Conservation (phyloP, 2,329 filamentous ascomycete species). For the Colletotrichum chrysophilum region DNA sequence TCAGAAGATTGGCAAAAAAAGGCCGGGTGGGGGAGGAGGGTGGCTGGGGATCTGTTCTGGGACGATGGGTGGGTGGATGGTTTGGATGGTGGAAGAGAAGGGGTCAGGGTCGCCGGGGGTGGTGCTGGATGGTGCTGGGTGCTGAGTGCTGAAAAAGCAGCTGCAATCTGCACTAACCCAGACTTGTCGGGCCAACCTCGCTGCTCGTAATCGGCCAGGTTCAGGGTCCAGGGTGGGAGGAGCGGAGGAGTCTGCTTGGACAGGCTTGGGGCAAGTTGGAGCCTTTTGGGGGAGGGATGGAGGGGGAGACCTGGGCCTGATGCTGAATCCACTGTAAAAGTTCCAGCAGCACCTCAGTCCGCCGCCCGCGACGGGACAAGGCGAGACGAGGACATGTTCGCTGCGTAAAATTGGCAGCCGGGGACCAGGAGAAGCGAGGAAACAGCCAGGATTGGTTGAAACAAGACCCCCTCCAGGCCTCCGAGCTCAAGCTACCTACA, state of each 20-base stretch:
- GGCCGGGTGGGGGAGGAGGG: neutral
- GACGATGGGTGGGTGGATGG: neutral
- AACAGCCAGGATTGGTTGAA: slow-evolving; percentile 4
- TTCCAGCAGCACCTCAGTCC: neutral
- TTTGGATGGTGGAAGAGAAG: neutral
- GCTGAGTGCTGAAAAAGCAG: neutral
- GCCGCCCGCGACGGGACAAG: neutral
- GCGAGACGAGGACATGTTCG: neutral
- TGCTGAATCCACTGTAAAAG: neutral
- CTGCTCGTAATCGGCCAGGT: neutral
- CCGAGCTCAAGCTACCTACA: neutral
- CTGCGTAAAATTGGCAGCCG: neutral
- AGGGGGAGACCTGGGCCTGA: neutral
- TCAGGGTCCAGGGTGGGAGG: neutral
- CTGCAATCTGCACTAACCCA: neutral
- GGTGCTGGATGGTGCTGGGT: neutral
- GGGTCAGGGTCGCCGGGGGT: neutral
- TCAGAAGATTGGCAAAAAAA: slow-evolving; percentile 4
- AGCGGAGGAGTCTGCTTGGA: neutral
- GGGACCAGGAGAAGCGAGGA: neutral
- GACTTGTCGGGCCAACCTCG: neutral
- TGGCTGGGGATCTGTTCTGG: neutral
- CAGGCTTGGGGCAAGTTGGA: neutral
- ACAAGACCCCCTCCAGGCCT: neutral
- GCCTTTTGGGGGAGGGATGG: neutral